These are phyloP conservation scores for Tuber calosporum DNA, from an alignment of 495 filamentous ascomycete species.

Conservation along the genomic window DNA sequence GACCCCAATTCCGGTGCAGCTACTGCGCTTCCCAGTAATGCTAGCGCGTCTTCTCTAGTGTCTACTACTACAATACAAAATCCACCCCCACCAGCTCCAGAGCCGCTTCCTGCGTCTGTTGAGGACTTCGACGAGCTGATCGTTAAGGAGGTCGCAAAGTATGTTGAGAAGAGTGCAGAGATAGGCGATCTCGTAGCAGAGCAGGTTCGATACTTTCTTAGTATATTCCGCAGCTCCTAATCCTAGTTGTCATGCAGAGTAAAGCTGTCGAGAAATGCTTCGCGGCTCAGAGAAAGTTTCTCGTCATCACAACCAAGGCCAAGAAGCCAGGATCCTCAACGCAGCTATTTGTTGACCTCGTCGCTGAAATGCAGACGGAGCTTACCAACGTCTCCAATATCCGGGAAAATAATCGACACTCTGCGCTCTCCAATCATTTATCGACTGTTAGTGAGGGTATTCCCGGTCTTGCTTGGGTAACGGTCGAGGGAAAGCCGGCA, in stretches of 20 bases:
- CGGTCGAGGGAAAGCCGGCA: constrained; percentile 65
- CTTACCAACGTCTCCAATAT: constrained; percentile 69
- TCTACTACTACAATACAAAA: constrained; percentile 32
- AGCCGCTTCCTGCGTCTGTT: constrained; percentile 65
- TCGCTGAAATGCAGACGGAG: constrained; percentile 73
- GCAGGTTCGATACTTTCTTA: constrained; percentile 52
- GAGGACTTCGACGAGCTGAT: constrained; percentile 82
- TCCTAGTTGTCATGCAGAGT: constrained; percentile 17
- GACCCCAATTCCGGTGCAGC: constrained; percentile 51
- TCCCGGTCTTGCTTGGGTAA: constrained; percentile 76
- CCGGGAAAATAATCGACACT: constrained; percentile 66
- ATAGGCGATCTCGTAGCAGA: constrained; percentile 72
- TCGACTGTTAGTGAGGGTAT: constrained; percentile 85
- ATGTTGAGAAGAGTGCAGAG: constrained; percentile 66
- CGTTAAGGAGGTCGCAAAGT: constrained; percentile 64
- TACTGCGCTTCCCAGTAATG: constrained; percentile 40
- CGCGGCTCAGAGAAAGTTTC: constrained; percentile 73
- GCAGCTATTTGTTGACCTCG: constrained; percentile 60
- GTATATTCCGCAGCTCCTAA: constrained; percentile 13
- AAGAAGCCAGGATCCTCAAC: constrained; percentile 76
- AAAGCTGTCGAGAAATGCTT: constrained; percentile 51
- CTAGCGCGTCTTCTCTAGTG: constrained; percentile 20
- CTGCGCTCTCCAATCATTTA: constrained; percentile 66
- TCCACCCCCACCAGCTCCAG: constrained; percentile 48
- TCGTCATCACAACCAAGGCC: constrained; percentile 79